A percentile compares a stretch with the other conserved stretches of the same genome.
Conservation (phyloP, 1,139 yeast genomes). For the Debaryomycetaceae sp. region DNA sequence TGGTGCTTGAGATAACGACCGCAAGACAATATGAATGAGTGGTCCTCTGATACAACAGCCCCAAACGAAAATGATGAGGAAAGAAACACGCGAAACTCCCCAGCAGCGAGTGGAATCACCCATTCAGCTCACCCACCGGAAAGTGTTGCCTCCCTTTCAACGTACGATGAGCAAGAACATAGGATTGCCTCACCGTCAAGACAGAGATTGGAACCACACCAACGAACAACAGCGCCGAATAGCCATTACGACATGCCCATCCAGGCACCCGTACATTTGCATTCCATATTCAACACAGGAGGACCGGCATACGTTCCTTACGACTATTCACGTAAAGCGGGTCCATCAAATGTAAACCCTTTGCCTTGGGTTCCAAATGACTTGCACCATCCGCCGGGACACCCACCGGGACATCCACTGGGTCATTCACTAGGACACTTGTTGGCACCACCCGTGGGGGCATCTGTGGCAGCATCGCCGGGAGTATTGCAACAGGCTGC, state of each 20-base stretch:
- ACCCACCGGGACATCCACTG: neutral
- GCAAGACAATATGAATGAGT: neutral
- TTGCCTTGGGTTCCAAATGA: neutral
- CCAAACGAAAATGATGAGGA: neutral
- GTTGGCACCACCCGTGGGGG: too few species aligned
- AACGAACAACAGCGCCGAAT: neutral
- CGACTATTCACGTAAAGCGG: neutral
- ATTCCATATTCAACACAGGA: neutral
- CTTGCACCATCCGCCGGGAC: neutral
- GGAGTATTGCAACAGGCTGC: neutral
- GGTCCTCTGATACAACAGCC: neutral
- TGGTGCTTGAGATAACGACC: too few species aligned
- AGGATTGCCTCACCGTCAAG: neutral
- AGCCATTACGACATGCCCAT: neutral
- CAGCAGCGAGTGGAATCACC: neutral
- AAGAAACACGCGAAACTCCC: neutral
- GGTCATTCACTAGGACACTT: neutral
- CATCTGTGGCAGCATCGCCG: neutral
- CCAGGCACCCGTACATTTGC: neutral
- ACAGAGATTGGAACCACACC: neutral
- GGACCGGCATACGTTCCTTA: neutral
- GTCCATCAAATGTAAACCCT: neutral
- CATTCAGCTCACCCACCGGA: neutral
- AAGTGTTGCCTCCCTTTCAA: neutral
- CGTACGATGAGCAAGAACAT: neutral